phyloP scores from a whole-genome alignment of 1,284 basidiomycete species.

The Limonomyces culmigenus region DNA sequence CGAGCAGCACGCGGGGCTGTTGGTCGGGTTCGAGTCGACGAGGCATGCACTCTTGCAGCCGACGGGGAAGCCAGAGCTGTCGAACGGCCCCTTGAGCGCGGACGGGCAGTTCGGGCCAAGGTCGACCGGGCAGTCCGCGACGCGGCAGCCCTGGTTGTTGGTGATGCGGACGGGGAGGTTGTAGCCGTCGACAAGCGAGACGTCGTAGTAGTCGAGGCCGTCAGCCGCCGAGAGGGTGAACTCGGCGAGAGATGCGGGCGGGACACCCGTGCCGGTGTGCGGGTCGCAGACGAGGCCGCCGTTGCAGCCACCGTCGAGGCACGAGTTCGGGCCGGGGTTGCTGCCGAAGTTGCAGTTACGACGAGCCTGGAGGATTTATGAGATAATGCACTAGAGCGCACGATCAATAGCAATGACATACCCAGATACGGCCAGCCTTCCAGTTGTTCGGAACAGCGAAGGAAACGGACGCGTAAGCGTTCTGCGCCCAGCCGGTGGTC shows the following conservation, averaged over 20 bases:
- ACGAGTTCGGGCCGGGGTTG: conserved; percentile 23
- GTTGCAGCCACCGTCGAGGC: conserved; percentile 26
- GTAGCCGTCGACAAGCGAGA: conserved; percentile 24
- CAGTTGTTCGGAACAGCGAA: conserved; percentile 26
- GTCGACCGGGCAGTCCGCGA: conserved; percentile 24
- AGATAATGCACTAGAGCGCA: background rate
- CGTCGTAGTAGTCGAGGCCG: conserved; percentile 22
- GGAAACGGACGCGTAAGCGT: conserved; percentile 16
- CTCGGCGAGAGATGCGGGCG: conserved; percentile 26
- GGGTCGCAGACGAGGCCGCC: conserved; percentile 27
- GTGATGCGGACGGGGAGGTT: conserved; percentile 23
- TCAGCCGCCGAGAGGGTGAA: conserved; percentile 19
- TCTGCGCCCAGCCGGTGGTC: conserved; percentile 29
- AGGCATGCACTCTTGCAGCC: conserved; percentile 27
- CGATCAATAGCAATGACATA: background rate
- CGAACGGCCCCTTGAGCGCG: conserved; percentile 17
- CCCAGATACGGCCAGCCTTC: conserved; percentile 9
- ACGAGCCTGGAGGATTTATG: conserved; percentile 16
- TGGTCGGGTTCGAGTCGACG: conserved; percentile 19
- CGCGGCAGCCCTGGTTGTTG: conserved; percentile 22
- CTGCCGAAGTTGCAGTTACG: conserved; percentile 25
- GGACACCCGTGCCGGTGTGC: conserved; percentile 22
- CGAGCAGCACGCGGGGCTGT: conserved; percentile 27
- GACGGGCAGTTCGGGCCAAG: conserved; percentile 19
- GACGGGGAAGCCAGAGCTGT: conserved; percentile 19